A percentile compares a stretch with the other conserved stretches of the same genome.
phyloP scores from a whole-genome alignment of 495 filamentous ascomycete species.

The Parathielavia appendiculata region DNA sequence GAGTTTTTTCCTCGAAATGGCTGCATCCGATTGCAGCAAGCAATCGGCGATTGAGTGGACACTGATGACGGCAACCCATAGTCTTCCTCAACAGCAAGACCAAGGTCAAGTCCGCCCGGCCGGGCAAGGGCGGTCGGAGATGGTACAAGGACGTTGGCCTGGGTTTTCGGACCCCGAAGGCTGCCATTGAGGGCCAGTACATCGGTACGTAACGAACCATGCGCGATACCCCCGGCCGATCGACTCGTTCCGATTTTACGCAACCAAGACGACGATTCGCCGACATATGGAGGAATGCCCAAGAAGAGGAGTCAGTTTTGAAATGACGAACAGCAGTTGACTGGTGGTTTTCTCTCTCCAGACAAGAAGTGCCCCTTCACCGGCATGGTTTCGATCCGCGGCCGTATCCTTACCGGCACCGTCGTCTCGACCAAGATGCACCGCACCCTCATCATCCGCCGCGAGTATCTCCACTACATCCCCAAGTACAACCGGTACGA shows the following conservation, averaged over 20 bases:
- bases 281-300: constrained; percentile 2
- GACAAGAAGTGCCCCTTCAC: constrained; percentile 99
- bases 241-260: constrained; percentile 8
- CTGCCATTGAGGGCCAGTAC: constrained; percentile 95
- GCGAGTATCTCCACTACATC: constrained; percentile 99
- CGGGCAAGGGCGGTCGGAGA: constrained; percentile 80
- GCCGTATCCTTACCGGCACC: constrained; percentile 98
- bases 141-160: constrained; percentile 99
- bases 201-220: constrained; percentile 72
- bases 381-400: constrained; percentile 95
- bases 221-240: constrained; percentile 13
- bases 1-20: constrained; percentile 22
- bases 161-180: constrained; percentile 96
- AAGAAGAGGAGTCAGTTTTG: constrained; percentile 2
- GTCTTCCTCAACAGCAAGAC: constrained; percentile 94
- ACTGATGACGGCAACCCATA: constrained; percentile 22
- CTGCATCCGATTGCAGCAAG: constrained; percentile 1
- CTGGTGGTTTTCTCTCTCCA: constrained; percentile 38
- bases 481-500: constrained; percentile 99
- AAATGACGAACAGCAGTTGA: constrained; percentile 18
- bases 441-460: constrained; percentile 97
- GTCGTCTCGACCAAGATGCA: constrained; percentile 99
- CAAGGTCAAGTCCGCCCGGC: constrained; percentile 76
- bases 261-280: constrained; percentile 8
- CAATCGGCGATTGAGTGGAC: constrained; percentile 11